A percentile compares a stretch with the other conserved stretches of the same genome.
These are phyloP conservation scores for Escallonia rubra DNA, from an alignment of 129 eudicot species.

Conservation along the genomic window DNA sequence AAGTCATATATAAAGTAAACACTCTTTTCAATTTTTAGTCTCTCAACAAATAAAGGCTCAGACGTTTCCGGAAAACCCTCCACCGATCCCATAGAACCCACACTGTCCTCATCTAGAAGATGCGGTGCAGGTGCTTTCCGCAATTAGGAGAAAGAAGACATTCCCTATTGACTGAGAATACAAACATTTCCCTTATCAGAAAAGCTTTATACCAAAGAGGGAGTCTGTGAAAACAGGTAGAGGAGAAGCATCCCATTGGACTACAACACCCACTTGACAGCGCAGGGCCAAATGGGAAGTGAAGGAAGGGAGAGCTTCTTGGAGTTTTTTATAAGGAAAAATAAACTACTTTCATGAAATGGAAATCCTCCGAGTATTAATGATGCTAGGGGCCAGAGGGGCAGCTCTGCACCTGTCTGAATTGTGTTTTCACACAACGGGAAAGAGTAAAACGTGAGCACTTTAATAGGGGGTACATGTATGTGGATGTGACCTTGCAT, in stretches of 20 bases:
- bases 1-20: not conserved
- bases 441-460: too few species aligned
- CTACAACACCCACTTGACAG: constrained; percentile 10
- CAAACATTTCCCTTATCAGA: not conserved
- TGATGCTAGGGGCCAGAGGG: too few species aligned
- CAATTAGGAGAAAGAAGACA: constrained; percentile 10
- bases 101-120: not conserved
- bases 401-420: too few species aligned
- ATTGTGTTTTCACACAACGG: too few species aligned
- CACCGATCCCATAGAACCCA: not conserved
- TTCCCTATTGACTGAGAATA: constrained; percentile 3
- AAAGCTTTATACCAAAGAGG: constrained; percentile 4
- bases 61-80: not conserved
- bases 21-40: not conserved
- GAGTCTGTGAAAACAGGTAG: not conserved
- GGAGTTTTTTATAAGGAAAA: not conserved
- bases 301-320: not conserved
- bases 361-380: not conserved
- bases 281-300: constrained; percentile 10
- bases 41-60: not conserved
- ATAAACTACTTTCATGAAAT: not conserved
- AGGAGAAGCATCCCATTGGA: constrained; percentile 13
- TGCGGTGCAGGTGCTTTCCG: constrained; percentile 4
- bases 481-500: too few species aligned
- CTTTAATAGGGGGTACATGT: too few species aligned